Base-by-base conservation (phyloP, 2,329 filamentous ascomycete species). In the Dothidotthia symphoricarpi region DNA sequence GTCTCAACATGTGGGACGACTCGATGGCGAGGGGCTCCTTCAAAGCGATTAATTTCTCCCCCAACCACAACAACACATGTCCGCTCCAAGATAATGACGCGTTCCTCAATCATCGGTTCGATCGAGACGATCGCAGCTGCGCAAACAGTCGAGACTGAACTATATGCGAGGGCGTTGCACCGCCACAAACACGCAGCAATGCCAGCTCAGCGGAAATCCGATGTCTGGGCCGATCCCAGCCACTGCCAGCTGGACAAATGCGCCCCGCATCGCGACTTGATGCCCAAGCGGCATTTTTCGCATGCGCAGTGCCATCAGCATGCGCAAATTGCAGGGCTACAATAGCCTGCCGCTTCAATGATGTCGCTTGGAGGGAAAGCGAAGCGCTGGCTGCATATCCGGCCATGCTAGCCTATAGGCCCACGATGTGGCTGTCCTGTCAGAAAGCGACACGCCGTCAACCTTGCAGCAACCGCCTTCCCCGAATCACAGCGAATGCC, bases 351-450 rank as follows among this genome's bases (percentile, higher is more conserved):
- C 19, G 19, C 19, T 22, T 6, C 19, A 22, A 22, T 22, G 19
- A 22, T 22, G 19, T 22, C 19, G 19, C 19, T 9, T 22, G 19
- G 19, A 22, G 19, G 5, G 9, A 22, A 22, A 22, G 60, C 61
- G 61, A 58, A 49, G 61, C 58, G 62, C 61, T 53, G 62, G 41
- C 54, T 53, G 60, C 59, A 59, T 61, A 53, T 28, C 42, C 54
- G 57, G 57, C 52, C 51, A 47, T 42, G 41, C 37, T 42, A 27
- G 37, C 10, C 36, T 49, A 49, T 43, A 38, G 15, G 40, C 26
- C 29, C 34, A 39, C 42, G 34, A 44, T 42, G 41, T 41, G 43
- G 43, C 45, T 45, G 43, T 46, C 53, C 53, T 56, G 53, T 63
- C 43, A 61, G 54, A 55, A 46, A 48, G 50, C 52, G 60, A 57